Percentiles rank a stretch among this genome's conserved stretches.
Evolutionary conservation across 2,329 filamentous ascomycete genomes (phyloP).

Genomic region (Phoma sp.): DNA sequence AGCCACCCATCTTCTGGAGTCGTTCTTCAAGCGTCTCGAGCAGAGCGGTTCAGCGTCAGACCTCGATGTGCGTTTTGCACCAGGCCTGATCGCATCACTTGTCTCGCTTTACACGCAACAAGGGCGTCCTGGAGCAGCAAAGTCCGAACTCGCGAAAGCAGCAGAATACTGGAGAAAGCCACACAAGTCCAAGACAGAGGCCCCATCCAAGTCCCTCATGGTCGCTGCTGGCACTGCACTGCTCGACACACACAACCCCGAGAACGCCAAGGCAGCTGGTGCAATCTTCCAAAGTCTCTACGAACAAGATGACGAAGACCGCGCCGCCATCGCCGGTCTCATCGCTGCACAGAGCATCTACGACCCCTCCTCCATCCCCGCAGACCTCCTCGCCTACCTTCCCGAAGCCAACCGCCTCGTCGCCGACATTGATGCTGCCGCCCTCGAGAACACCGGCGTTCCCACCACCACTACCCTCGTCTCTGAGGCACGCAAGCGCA

Average conservation of each 20-base stretch:
- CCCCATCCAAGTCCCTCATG: conserved; percentile 66
- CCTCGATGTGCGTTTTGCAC: conserved; percentile 78
- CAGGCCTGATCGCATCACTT: conserved; percentile 81
- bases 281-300: conserved; percentile 81
- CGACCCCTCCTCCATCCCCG: conserved; percentile 63
- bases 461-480: conserved; percentile 54
- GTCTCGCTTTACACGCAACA: conserved; percentile 81
- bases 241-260: conserved; percentile 73
- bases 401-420: conserved; percentile 70
- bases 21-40: conserved; percentile 77
- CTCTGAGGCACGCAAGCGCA: conserved; percentile 48
- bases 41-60: conserved; percentile 63
- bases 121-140: conserved; percentile 75
- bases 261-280: conserved; percentile 74
- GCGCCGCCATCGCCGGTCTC: conserved; percentile 78
- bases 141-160: conserved; percentile 77
- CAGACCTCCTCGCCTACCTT: conserved; percentile 63
- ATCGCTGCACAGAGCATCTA: conserved; percentile 78
- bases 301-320: conserved; percentile 70
- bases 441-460: conserved; percentile 72
- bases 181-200: conserved; percentile 60
- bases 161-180: conserved; percentile 76
- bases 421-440: conserved; percentile 65
- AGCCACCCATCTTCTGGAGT: conserved; percentile 77
- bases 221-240: conserved; percentile 81